phyloP scores from a whole-genome alignment of 116 monocot genomes.

The Papilionanthe hybrid region DNA sequence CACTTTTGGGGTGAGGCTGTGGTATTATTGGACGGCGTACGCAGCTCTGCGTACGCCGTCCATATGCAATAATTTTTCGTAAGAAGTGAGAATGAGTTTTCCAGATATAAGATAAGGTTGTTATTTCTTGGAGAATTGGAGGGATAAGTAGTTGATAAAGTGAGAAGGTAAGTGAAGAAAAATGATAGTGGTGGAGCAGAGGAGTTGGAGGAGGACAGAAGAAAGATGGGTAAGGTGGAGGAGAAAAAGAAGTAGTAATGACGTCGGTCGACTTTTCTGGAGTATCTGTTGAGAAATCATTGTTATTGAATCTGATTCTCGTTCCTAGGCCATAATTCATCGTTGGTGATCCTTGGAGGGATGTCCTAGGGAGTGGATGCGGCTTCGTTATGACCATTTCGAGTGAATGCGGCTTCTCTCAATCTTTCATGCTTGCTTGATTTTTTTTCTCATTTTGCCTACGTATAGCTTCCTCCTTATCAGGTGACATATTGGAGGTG shows the following conservation, averaged over 20 bases:
- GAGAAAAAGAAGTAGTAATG: slow-evolving; percentile 31
- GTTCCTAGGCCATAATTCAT: slow-evolving; percentile 42
- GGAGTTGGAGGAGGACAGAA: slow-evolving; percentile 18
- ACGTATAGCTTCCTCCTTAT: neutral
- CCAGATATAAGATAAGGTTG: neutral
- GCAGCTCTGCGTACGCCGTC: no score
- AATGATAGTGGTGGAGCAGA: slow-evolving; percentile 39
- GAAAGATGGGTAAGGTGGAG: slow-evolving; percentile 12
- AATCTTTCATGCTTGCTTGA: neutral
- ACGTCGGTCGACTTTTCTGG: slow-evolving; percentile 98
- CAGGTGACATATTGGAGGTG: no score
- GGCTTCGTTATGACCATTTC: no score
- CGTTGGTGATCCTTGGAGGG: slow-evolving; percentile 53
- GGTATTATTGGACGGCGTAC: no score
- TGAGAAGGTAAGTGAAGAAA: slow-evolving; percentile 18
- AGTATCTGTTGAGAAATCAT: slow-evolving; percentile 64
- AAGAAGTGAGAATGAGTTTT: neutral
- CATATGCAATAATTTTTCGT: no score
- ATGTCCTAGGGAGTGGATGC: slow-evolving; percentile 87
- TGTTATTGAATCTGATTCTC: slow-evolving; percentile 49
- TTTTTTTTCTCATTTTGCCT: neutral
- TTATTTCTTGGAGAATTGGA: neutral
- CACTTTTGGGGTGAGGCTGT: no score
- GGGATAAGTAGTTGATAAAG: neutral
- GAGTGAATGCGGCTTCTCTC: slow-evolving; percentile 48